phyloP scores from a whole-genome alignment of 495 filamentous ascomycete genomes.

The Friedmanniomyces endolithicus region DNA sequence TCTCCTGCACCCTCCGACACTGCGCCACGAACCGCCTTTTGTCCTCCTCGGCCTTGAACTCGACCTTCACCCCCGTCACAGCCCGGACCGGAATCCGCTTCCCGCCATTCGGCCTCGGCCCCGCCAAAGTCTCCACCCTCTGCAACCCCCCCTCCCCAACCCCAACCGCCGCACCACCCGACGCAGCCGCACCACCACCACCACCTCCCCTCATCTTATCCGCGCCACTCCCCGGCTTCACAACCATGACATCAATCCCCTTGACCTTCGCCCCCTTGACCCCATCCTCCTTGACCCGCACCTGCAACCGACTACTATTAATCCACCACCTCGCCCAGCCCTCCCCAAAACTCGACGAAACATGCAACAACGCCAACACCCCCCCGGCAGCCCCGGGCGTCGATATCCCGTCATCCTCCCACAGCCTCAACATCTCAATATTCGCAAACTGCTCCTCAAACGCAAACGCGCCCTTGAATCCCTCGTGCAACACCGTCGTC shows the following conservation, averaged over 20 bases:
- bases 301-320: conserved; percentile 21
- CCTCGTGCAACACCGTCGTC: conserved; percentile 30
- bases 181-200: no score
- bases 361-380: conserved; percentile 30
- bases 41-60: conserved; percentile 29
- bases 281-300: conserved; percentile 27
- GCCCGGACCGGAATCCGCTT: conserved; percentile 12
- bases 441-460: conserved; percentile 33
- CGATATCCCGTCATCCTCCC: conserved; percentile 26
- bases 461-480: conserved; percentile 25
- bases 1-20: conserved; percentile 23
- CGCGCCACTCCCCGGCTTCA: conserved; percentile 10
- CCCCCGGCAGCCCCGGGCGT: conserved; percentile 16
- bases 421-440: conserved; percentile 32
- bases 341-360: conserved; percentile 26
- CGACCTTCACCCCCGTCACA: conserved; percentile 23
- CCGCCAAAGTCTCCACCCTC: conserved; percentile 1
- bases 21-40: conserved; percentile 24
- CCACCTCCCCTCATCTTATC: background rate
- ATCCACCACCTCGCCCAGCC: conserved; percentile 31
- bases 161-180: background rate
- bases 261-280: conserved; percentile 25
- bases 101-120: background rate
- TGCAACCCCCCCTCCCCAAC: conserved; percentile 3
- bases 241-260: conserved; percentile 26